phyloP scores from a whole-genome alignment of 164 flowering plant species.

The Annona cherimola region DNA sequence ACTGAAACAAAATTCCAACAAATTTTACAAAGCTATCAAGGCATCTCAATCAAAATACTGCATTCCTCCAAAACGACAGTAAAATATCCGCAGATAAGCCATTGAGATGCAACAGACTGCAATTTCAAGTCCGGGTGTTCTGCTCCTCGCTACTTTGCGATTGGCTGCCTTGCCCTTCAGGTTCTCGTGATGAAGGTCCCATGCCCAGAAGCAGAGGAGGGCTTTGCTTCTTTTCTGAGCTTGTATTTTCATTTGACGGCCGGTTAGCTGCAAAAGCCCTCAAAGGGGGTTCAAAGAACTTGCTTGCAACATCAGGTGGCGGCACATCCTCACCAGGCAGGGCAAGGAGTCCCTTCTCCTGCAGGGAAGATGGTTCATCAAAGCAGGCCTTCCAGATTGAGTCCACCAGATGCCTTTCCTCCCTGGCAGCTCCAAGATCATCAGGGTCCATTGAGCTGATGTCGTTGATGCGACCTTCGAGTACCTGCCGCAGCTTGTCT shows the following conservation, averaged over 20 bases:
- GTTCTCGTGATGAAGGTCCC: conserved; percentile 27
- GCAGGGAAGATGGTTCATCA: conserved; percentile 75
- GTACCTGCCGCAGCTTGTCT: conserved; percentile 63
- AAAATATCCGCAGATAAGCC: neutral
- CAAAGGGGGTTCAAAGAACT: conserved; percentile 69
- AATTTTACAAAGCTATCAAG: too few relatives aligned
- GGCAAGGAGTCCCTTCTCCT: conserved; percentile 69
- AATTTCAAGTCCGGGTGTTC: conserved; percentile 1
- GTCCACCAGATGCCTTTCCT: conserved; percentile 89
- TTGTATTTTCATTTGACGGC: conserved; percentile 12
- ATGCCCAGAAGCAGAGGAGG: conserved; percentile 56
- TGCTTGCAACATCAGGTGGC: conserved; percentile 74
- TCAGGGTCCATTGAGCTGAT: conserved; percentile 69
- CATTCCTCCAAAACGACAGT: neutral
- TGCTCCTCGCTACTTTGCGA: neutral
- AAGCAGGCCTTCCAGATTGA: conserved; percentile 72
- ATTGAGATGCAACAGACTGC: neutral
- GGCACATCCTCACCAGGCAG: conserved; percentile 77
- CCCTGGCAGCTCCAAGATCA: conserved; percentile 76
- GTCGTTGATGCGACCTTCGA: conserved; percentile 60
- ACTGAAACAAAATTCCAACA: neutral
- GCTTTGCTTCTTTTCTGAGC: conserved; percentile 41
- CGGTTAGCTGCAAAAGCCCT: conserved; percentile 55
- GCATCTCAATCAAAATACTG: neutral
- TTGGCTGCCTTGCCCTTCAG: conserved; percentile 7